A percentile compares a stretch with the other conserved stretches of the same genome.
Conservation (phyloP, 2,329 filamentous ascomycete genomes). For the Aschersonia sp. region DNA sequence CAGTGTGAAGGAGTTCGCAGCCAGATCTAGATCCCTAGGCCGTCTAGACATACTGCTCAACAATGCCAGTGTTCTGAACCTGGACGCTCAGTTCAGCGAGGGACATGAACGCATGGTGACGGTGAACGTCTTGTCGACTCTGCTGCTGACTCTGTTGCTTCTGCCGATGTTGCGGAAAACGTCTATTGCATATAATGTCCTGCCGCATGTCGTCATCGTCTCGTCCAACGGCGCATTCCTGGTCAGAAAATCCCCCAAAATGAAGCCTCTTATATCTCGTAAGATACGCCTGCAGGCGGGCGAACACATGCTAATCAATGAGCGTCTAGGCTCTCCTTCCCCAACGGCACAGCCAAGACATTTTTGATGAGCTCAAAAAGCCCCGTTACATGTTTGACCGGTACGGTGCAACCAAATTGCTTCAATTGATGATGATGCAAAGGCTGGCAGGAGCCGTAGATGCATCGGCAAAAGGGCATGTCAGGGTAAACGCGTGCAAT, state of each 20-base stretch:
- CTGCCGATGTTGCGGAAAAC: constrained; percentile 25
- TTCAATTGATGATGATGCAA: constrained; percentile 14
- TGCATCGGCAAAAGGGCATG: constrained; percentile 13
- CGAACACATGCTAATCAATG: neutral
- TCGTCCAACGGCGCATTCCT: constrained; percentile 18
- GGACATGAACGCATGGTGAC: constrained; percentile 27
- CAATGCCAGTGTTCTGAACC: constrained; percentile 19
- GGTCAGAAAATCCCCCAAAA: constrained; percentile 1
- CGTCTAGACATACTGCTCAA: constrained; percentile 27
- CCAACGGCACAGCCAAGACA: constrained; percentile 12
- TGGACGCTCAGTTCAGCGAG: constrained; percentile 13
- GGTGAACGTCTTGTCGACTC: constrained; percentile 31
- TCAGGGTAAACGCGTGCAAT: constrained; percentile 23
- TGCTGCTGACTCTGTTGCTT: constrained; percentile 26
- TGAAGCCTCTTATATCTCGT: no score
- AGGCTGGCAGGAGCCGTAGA: constrained; percentile 19
- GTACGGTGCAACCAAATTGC: constrained; percentile 16
- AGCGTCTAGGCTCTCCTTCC: neutral
- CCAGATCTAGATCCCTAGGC: constrained; percentile 14
- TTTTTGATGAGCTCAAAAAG: constrained; percentile 18
- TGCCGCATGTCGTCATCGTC: constrained; percentile 22
- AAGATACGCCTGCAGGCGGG: no score
- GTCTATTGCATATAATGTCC: constrained; percentile 15
- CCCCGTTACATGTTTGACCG: constrained; percentile 8
- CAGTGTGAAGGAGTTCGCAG: constrained; percentile 20